Evolutionary conservation across 1,284 basidiomycete genomes (phyloP), one percentile per base, ranked within the genome.

Genomic region (Xanthoconium separans): DNA sequence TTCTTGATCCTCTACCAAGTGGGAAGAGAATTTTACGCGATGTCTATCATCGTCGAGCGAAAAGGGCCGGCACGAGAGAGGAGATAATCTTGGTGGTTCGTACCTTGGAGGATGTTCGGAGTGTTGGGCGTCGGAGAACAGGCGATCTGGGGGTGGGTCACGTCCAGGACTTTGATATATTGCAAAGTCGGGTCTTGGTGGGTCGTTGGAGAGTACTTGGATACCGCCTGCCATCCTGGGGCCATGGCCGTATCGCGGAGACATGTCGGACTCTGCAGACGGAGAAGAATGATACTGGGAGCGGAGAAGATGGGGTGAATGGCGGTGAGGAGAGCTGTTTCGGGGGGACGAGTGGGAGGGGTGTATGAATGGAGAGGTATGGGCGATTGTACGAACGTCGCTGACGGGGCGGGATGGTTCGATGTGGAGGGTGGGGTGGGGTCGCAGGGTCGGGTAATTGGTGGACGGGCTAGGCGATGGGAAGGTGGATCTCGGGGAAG

Each of bases 211-310:
- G 29, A 65, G 56, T 4, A 69, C 47, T 30, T 63, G 36, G 41
- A 67, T 56, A n/a, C 64, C 66, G 1, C 66, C 63, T 6, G 64
- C 64, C 65, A 61, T 67, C 50, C 51, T 66, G 42, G 60, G 65
- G 29, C 65, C 62, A 34, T 53, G 33, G 16, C 53, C 44, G 46
- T 61, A 61, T 9, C 58, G 55, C 0, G 66, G 66, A 31, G 62
- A 55, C 60, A 65, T 55, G 48, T 49, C 46, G 15, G 48, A 2
- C 13, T 63, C 64, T 27, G 44, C 13, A 20, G 47, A 16, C 12
- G 62, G 65, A 37, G 61, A 59, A 47, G 55, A 53, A 44, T 53
- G 48, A 4, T 30, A 54, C 8, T 62, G 62, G 1, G 53, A 44
- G 51, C 48, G 57, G 41, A 49, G 16, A 31, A 53, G 60, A 8